These are phyloP conservation scores for Populus tremula DNA, from an alignment of 345 rosid species.

Conservation along the genomic window DNA sequence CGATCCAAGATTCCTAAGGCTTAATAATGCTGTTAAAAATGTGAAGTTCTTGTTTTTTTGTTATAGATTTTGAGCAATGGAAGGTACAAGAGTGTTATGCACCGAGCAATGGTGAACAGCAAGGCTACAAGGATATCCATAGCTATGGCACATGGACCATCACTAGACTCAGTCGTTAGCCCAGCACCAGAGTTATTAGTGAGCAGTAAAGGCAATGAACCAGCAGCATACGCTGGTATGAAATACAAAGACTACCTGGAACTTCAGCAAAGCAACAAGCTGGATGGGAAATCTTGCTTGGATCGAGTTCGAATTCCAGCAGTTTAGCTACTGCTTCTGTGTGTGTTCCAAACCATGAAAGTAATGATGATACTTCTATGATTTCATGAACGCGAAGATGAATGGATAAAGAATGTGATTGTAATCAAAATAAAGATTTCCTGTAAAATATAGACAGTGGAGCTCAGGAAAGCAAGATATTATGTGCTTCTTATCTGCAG, in stretches of 20 bases:
- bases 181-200: constrained; percentile 32
- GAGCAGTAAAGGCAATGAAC: constrained; percentile 7
- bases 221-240: constrained; percentile 32
- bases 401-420: not conserved
- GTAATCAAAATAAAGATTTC: not conserved
- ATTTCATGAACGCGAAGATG: too few relatives aligned
- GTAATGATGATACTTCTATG: too few relatives aligned
- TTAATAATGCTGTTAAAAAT: not conserved
- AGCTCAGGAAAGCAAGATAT: constrained; percentile 20
- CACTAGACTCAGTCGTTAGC: constrained; percentile 36
- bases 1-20: not conserved
- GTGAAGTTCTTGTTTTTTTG: not conserved
- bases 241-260: constrained; percentile 36
- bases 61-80: constrained; percentile 52
- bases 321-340: not conserved
- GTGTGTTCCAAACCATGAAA: too few relatives aligned
- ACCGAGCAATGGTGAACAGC: constrained; percentile 46
- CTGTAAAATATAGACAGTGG: not conserved
- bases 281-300: constrained; percentile 37
- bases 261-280: constrained; percentile 36
- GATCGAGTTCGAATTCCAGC: constrained; percentile 21
- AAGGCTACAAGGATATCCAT: constrained; percentile 36
- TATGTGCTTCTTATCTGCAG: constrained; percentile 2
- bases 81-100: constrained; percentile 51
- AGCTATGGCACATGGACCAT: constrained; percentile 38